Percentiles rank a stretch among this genome's conserved stretches.
Evolutionary conservation across 2,329 filamentous ascomycete genomes (phyloP).

Genomic region (Cytospora schulzeri): DNA sequence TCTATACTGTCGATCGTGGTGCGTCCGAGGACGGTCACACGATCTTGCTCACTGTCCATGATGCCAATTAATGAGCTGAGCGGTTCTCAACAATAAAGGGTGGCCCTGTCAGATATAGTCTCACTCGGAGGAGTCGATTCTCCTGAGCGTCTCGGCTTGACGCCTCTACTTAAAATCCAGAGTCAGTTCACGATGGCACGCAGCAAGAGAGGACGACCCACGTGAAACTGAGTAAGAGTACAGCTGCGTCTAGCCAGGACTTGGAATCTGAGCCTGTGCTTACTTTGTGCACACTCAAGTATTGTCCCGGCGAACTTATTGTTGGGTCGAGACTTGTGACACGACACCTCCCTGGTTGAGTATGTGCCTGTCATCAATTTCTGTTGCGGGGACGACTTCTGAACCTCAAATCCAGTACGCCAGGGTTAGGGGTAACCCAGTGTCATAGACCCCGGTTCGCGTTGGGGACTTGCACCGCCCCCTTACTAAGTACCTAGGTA

Average conservation of each 20-base stretch:
- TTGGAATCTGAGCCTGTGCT: not conserved
- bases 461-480: not conserved
- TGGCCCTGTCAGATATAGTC: not conserved
- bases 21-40: slow-evolving; percentile 13
- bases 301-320: not conserved
- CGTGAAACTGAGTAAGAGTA: not conserved
- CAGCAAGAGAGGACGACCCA: not conserved
- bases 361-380: not conserved
- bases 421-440: not conserved
- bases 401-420: not conserved
- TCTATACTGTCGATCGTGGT: slow-evolving; percentile 19
- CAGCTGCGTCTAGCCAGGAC: not conserved
- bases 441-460: not conserved
- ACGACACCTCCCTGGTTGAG: too few relatives aligned
- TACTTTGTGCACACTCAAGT: not conserved
- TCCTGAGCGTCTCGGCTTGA: not conserved
- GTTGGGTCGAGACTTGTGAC: not conserved
- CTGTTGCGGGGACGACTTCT: not conserved
- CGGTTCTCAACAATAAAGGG: not conserved
- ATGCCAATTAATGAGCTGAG: not conserved
- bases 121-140: not conserved
- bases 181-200: not conserved
- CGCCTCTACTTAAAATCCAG: not conserved
- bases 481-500: not conserved
- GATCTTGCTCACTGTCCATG: slow-evolving; percentile 12